Percentiles rank a stretch among this genome's conserved stretches.
Evolutionary conservation across 768 basidiomycete genomes (phyloP).

Genomic region (Tulasnella sp.): DNA sequence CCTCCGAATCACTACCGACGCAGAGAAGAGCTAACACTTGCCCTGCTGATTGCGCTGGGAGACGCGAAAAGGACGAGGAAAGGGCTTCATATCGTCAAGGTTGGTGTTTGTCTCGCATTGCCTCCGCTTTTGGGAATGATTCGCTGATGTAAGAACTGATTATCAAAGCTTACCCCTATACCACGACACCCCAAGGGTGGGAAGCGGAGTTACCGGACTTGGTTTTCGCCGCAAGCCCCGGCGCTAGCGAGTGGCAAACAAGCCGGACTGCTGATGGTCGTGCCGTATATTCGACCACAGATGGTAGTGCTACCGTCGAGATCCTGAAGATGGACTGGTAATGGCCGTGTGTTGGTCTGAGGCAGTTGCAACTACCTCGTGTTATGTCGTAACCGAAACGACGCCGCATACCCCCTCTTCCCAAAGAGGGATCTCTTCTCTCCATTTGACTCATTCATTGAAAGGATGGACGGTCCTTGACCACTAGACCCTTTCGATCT

Average conservation of each 20-base stretch:
- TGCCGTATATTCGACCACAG: background rate
- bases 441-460: background rate
- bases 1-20: background rate
- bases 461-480: background rate
- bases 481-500: background rate
- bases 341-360: background rate
- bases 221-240: background rate
- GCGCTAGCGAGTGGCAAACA: background rate
- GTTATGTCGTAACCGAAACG: background rate
- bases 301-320: slow-evolving; percentile 4
- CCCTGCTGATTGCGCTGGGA: background rate
- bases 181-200: background rate
- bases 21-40: background rate
- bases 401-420: background rate
- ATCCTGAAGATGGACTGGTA: slow-evolving; percentile 4
- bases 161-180: slow-evolving; percentile 4
- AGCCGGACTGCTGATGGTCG: background rate
- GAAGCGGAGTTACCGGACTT: background rate
- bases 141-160: background rate
- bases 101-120: background rate
- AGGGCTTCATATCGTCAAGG: background rate
- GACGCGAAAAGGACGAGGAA: background rate
- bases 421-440: background rate
- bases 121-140: background rate
- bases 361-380: background rate